Evolutionary conservation across 495 filamentous ascomycete species (phyloP), one percentile per base, ranked within the genome.

Genomic region (Glonium stellatum): DNA sequence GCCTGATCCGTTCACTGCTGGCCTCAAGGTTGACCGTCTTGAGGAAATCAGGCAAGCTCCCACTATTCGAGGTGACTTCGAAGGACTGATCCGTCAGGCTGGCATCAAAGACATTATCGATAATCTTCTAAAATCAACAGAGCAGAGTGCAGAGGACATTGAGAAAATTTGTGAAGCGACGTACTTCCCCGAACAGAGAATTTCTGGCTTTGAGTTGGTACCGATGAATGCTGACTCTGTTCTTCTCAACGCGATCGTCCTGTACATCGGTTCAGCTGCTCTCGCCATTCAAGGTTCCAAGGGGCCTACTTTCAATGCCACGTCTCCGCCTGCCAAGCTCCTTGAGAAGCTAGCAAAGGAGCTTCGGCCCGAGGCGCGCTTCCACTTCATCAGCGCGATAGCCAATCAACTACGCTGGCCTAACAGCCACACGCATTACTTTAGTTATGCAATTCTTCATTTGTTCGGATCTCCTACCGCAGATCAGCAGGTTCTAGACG

Each of bases 341-440:
- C 73, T 98, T 55, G 82, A 85, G 54, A 85, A 82, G 61, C 78
- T 98, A 22, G 84, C 86, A 12, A 84, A 86, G 58, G 84, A 85
- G 49, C 75, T 93, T 46, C 76, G 77, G 9, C 86, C 90, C 2
- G 89, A 95, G 67, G 82, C 84, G 12, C 87, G 91, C 41, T 96
- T 96, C 75, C 88, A 89, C 70, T 76, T 99, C 54, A 69, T 97
- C 48, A 83, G 79, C 69, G 87, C 87, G 49, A 92, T 97, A 73
- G 81, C 88, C 47, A 93, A 96, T 73, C 90, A 97, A 72, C 84
- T 99, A 27, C 87, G 95, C 49, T 93, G 88, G 66, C 87, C 90
- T 1, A 95, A 90, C 69, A 86, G 84, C 65, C 82, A 92, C 67
- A 97, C 93, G 18, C 87, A 95, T 68, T 97, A 92, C 76, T 99